A percentile compares a stretch with the other conserved stretches of the same genome.
Evolutionary conservation across 1,139 yeast species (phyloP).

Genomic region (Debaryomyces subglobosus): DNA sequence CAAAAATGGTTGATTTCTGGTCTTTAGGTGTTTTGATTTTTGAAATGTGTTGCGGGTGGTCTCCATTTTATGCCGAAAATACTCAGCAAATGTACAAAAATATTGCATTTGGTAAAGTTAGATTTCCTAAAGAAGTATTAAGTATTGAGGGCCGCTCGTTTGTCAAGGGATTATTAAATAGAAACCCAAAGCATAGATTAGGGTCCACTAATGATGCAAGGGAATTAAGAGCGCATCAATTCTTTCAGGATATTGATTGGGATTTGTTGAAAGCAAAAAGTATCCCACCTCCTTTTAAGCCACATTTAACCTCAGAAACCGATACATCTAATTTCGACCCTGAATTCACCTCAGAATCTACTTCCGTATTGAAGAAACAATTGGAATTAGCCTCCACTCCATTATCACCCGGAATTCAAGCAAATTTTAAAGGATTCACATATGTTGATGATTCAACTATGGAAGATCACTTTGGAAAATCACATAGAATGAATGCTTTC

Average conservation of each 20-base stretch:
- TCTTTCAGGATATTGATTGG: conserved; percentile 92
- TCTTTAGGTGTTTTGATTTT: conserved; percentile 78
- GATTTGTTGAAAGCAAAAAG: conserved; percentile 71
- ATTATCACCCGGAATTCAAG: conserved; percentile 90
- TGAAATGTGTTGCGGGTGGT: conserved; percentile 98
- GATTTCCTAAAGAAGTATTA: conserved; percentile 93
- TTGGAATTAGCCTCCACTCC: conserved; percentile 76
- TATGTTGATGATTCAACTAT: conserved; percentile 94
- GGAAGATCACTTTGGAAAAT: conserved; percentile 73
- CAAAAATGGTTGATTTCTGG: conserved; percentile 89
- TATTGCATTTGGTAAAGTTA: conserved; percentile 95
- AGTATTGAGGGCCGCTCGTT: conserved; percentile 91
- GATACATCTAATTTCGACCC: conserved; percentile 98
- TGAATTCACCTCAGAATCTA: conserved; percentile 90
- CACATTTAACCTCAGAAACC: conserved; percentile 85
- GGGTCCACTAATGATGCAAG: conserved; percentile 92
- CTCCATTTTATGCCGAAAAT: conserved; percentile 97
- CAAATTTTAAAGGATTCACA: conserved; percentile 93
- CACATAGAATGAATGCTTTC: conserved; percentile 49
- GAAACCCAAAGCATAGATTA: conserved; percentile 92
- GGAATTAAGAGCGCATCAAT: conserved; percentile 88
- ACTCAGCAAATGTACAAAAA: conserved; percentile 98
- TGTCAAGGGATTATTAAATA: conserved; percentile 89
- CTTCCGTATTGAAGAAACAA: conserved; percentile 74
- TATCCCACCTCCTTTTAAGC: conserved; percentile 97